Evolutionary conservation across 345 rosid genomes (phyloP), one percentile per base, ranked within the genome.

Genomic region (Noccaea bulbosa): DNA sequence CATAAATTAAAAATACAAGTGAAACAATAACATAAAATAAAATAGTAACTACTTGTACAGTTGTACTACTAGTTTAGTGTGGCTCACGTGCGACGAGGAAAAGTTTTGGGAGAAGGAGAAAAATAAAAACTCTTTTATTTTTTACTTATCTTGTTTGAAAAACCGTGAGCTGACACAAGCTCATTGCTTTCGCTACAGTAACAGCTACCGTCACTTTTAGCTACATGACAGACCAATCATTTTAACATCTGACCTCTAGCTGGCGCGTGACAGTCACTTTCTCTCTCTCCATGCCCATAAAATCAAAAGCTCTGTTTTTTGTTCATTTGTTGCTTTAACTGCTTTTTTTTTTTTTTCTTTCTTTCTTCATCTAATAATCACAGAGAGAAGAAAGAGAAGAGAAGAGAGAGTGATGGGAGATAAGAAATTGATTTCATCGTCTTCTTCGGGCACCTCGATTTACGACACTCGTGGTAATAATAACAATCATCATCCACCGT

Each of bases 221-320:
- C 27, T 12, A 57, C 11, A 52, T 71, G 30, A 81, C 82, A 75
- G 79, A 48, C 86, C 73, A 85, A 79, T 81, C 86, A 81, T 79
- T 76, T 73, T 63, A 67, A 69, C 70, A 40, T 54, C 63, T 41
- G 70, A 43, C 32, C 40, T 47, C 14, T 43, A 45, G 15, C 49
- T 39, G 52, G 74, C 74, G 74, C 77, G 70, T 72, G 73, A 70
- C 24, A 16, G 49, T 8, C 53, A 43, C 59, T 34, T 56, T 34
- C 76, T 39, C 51, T 51, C 33, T 34, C 41, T 70, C 62, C 52
- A 39, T 67, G 46, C 69, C 66, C 69, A 72, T 67, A 72, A 61
- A 61, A 67, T 49, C 24, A 50, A 57, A 63, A 69, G 8, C 78
- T 59, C 74, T 45, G 78, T 61, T 45, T 50, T 59, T 66, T 57